Conservation (phyloP, 1,139 yeast genomes). For the Yamadazyma conglobata region DNA sequence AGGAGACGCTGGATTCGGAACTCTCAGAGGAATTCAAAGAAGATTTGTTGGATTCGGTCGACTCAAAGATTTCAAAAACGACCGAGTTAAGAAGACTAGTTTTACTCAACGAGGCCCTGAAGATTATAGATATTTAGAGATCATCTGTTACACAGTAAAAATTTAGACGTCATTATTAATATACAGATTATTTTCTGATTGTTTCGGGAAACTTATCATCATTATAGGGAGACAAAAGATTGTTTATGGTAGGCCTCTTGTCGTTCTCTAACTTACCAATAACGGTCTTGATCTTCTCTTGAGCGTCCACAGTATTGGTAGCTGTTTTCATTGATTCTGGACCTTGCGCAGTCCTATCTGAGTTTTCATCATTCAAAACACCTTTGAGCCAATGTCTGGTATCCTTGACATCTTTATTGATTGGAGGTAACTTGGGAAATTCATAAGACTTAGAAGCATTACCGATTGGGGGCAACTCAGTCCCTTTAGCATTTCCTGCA, state of each 20-base stretch:
- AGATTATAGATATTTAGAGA: no score
- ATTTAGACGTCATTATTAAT: conserved; percentile 7
- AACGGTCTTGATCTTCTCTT: not conserved
- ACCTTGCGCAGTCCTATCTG: conserved; percentile 1
- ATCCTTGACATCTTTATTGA: conserved; percentile 1
- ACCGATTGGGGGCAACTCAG: conserved; percentile 3
- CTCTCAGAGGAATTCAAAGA: no score
- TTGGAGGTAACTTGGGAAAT: conserved; percentile 3
- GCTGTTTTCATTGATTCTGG: not conserved
- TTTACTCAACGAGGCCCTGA: no score
- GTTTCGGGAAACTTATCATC: conserved; percentile 19
- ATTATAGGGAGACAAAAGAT: conserved; percentile 27
- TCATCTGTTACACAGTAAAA: no score
- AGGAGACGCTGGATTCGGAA: no score
- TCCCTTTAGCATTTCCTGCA: no score
- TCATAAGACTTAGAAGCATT: conserved; percentile 4
- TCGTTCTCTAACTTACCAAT: not conserved
- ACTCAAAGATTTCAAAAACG: no score
- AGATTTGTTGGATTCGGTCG: no score
- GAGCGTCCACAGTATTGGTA: not conserved
- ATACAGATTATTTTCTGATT: conserved; percentile 8
- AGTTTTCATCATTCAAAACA: conserved; percentile 15
- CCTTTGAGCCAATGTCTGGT: conserved; percentile 17
- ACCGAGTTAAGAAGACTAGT: no score
- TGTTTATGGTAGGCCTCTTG: conserved; percentile 36